Evolutionary conservation across 2,329 filamentous ascomycete genomes (phyloP), one percentile per base, ranked within the genome.

Genomic region (Annulohypoxylon truncatum): DNA sequence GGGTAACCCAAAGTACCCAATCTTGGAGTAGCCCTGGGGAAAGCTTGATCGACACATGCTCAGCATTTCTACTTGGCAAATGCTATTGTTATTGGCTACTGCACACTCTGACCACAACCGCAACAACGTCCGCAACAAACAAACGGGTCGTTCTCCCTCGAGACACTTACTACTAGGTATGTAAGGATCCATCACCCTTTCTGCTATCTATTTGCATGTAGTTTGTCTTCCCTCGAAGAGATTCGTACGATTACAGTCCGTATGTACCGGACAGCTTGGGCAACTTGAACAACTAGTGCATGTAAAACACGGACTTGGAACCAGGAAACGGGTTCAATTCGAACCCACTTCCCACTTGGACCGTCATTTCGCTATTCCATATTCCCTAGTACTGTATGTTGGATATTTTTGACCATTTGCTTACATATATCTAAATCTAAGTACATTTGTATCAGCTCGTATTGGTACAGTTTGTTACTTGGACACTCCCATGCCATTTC

Each of bases 31-130:
- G 52, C 52, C 38, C 47, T 22, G 18, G 31, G 24, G 15, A 24
- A 24, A 44, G 15, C 33, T 26, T 35, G 54, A 57, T 57, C 54
- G 40, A 38, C 42, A 15, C 48, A 57, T 24, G 38, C 29, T 15
- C 29, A 38, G 20, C 33, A 58, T 51, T 48, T 42, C 46, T 33
- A n/a, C n/a, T n/a, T n/a, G n/a, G n/a, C n/a, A 28, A 13, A 31
- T 26, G 15, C 26, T 12, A 29, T 26, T 47, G 26, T 35, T 44
- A 24, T 24, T 44, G 38, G 24, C 15, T 31, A 38, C 24, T 28
- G n/a, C 15, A 40, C 26, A 42, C 7, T 26, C 12, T 15, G 9
- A 40, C 42, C 13, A 47, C 29, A 35, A 38, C 29, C 20, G 24
- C 48, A 6, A 52, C 18, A 3, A 38, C 35, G 18, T 38, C 35